Evolutionary conservation across 345 rosid genomes (phyloP).

Genomic region (Laguncularia racemosa): DNA sequence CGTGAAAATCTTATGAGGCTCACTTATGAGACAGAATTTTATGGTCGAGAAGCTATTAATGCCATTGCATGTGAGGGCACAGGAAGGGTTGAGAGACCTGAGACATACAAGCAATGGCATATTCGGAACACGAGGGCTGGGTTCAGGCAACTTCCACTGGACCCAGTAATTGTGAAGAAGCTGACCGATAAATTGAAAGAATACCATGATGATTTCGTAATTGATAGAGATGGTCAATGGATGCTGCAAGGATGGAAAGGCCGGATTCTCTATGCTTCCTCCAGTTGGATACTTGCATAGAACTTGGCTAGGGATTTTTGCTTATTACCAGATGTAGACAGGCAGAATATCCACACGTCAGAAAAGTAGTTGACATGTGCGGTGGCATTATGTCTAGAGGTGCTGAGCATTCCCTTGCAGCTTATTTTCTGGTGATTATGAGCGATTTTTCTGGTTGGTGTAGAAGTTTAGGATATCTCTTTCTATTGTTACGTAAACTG

Average conservation of each 20-base stretch:
- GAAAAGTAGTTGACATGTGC: no score
- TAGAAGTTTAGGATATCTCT: no score
- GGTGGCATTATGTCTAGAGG: no score
- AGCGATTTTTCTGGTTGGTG: no score
- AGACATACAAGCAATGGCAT: slow-evolving; percentile 43
- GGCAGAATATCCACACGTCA: no score
- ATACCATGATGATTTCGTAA: slow-evolving; percentile 32
- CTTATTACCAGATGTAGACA: neutral
- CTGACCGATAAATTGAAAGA: slow-evolving; percentile 18
- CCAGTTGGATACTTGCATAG: slow-evolving; percentile 29
- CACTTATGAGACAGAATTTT: slow-evolving; percentile 21
- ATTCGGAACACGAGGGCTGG: slow-evolving; percentile 30
- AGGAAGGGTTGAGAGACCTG: slow-evolving; percentile 39
- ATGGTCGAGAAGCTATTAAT: slow-evolving; percentile 29
- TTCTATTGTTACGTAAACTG: no score
- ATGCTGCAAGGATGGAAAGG: slow-evolving; percentile 51
- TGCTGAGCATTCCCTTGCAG: no score
- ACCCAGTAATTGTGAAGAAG: slow-evolving; percentile 20
- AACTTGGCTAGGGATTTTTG: neutral
- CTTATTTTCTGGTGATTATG: no score
- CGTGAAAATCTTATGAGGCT: slow-evolving; percentile 28
- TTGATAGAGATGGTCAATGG: slow-evolving; percentile 31
- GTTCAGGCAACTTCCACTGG: slow-evolving; percentile 29
- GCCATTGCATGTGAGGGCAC: slow-evolving; percentile 32
- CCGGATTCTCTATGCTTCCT: slow-evolving; percentile 29